Conservation (phyloP, 2,329 filamentous ascomycete genomes). For the Dactylellina cionopaga region DNA sequence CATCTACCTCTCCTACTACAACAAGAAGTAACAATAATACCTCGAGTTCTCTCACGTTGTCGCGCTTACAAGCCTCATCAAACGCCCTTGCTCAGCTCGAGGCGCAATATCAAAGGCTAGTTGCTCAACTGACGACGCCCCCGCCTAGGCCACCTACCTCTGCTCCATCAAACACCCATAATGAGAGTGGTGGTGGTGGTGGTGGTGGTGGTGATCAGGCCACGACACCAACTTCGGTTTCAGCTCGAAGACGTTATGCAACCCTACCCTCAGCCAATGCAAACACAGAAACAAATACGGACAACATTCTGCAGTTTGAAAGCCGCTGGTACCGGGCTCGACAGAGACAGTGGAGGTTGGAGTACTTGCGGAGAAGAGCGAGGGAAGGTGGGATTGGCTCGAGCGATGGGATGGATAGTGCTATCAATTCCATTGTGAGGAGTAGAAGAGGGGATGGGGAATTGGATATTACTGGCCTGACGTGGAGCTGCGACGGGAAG, state of each 20-base stretch:
- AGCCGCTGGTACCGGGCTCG: conserved; percentile 55
- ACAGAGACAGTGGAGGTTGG: conserved; percentile 52
- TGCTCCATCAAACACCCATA: conserved; percentile 26
- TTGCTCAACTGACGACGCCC: conserved; percentile 43
- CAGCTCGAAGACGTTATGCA: conserved; percentile 38
- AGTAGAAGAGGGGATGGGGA: conserved; percentile 54
- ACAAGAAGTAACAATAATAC: conserved; percentile 30
- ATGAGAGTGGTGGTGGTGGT: too few species aligned
- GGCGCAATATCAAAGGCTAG: conserved; percentile 51
- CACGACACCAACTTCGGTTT: conserved; percentile 21
- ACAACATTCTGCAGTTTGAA: conserved; percentile 54
- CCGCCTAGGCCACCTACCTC: conserved; percentile 46
- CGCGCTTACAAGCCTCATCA: conserved; percentile 46
- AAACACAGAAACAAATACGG: conserved; percentile 46
- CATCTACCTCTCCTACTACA: conserved; percentile 21
- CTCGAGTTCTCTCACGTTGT: conserved; percentile 44
- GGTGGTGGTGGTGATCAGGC: too few species aligned
- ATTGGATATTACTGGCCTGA: conserved; percentile 57
- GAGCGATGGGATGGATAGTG: conserved; percentile 23
- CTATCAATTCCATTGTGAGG: conserved; percentile 28
- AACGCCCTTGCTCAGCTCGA: conserved; percentile 45
- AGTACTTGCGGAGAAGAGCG: conserved; percentile 34
- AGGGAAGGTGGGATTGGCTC: conserved; percentile 33
- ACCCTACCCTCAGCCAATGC: conserved; percentile 53
- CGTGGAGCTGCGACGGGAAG: conserved; percentile 56